Conservation (phyloP, 306 rosid species). For the Echinosophora koreensis region DNA sequence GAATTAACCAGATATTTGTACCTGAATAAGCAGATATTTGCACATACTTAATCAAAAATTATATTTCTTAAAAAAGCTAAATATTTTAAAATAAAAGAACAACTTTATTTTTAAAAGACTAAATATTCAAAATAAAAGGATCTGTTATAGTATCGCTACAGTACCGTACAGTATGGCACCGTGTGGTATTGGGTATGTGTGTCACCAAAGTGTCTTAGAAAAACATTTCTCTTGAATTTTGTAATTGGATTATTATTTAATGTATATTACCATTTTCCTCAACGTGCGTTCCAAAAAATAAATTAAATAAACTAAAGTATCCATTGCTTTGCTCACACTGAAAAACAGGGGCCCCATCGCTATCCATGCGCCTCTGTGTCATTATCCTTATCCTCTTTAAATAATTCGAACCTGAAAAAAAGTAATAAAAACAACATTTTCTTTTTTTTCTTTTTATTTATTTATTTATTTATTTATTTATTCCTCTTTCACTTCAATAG, state of each 20-base stretch:
- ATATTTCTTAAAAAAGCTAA: too few species aligned
- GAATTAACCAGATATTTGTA: too few species aligned
- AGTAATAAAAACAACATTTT: neutral
- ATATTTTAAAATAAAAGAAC: too few species aligned
- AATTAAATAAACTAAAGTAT: neutral
- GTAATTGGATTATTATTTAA: neutral
- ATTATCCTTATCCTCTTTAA: slow-evolving; percentile 36
- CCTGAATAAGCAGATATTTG: too few species aligned
- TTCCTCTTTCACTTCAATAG: slow-evolving; percentile 13
- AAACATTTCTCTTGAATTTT: too few species aligned
- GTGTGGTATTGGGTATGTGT: too few species aligned
- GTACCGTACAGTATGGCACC: too few species aligned
- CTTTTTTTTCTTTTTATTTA: neutral
- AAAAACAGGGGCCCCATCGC: slow-evolving; percentile 41
- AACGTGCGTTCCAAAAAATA: neutral
- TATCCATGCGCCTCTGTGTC: slow-evolving; percentile 53
- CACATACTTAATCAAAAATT: too few species aligned
- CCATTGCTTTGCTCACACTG: neutral
- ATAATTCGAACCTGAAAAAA: slow-evolving; percentile 46
- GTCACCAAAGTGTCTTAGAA: too few species aligned
- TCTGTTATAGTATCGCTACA: too few species aligned
- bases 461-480: neutral
- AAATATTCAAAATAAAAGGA: too few species aligned
- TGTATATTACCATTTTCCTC: neutral
- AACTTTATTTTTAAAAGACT: too few species aligned